phyloP scores from a whole-genome alignment of 164 flowering plant genomes.

The Annona cherimola region DNA sequence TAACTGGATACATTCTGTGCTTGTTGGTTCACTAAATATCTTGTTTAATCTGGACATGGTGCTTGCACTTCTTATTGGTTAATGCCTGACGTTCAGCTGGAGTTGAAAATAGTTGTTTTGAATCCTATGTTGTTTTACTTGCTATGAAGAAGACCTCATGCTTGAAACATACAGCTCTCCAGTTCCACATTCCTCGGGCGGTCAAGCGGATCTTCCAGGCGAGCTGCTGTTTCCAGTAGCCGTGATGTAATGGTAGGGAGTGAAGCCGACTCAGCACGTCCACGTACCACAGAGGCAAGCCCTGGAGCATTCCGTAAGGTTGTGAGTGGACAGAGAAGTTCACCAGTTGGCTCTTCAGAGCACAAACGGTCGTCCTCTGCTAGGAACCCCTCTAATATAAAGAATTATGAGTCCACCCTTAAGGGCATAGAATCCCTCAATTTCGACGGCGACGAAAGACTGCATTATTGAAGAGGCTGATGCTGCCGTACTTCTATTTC shows the following conservation, averaged over 20 bases:
- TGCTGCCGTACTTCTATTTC: not conserved
- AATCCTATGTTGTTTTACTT: not conserved
- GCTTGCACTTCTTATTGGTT: too few species aligned
- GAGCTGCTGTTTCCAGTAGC: slow-evolving; percentile 61
- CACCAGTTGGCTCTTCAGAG: slow-evolving; percentile 59
- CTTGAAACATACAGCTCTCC: slow-evolving; percentile 42
- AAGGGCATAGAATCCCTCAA: slow-evolving; percentile 76
- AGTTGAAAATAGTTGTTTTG: not conserved
- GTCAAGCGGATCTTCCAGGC: slow-evolving; percentile 74
- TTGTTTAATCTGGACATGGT: not conserved
- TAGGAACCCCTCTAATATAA: slow-evolving; percentile 39
- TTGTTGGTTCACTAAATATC: not conserved
- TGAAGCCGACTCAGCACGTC: slow-evolving; percentile 53
- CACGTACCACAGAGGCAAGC: slow-evolving; percentile 66
- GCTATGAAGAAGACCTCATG: not conserved
- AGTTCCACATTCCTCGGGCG: slow-evolving; percentile 49
- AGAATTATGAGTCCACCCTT: slow-evolving; percentile 64
- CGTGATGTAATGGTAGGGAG: slow-evolving; percentile 53
- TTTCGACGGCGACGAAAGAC: slow-evolving; percentile 64
- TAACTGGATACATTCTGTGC: not conserved
- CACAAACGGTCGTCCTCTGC: slow-evolving; percentile 53
- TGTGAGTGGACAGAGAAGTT: slow-evolving; percentile 51
- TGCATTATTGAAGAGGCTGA: slow-evolving; percentile 27
- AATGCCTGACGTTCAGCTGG: too few species aligned
- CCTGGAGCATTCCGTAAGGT: slow-evolving; percentile 53